These are phyloP conservation scores for Rhizodiscina lignyota DNA, from an alignment of 495 filamentous ascomycete genomes.

Conservation along the genomic window DNA sequence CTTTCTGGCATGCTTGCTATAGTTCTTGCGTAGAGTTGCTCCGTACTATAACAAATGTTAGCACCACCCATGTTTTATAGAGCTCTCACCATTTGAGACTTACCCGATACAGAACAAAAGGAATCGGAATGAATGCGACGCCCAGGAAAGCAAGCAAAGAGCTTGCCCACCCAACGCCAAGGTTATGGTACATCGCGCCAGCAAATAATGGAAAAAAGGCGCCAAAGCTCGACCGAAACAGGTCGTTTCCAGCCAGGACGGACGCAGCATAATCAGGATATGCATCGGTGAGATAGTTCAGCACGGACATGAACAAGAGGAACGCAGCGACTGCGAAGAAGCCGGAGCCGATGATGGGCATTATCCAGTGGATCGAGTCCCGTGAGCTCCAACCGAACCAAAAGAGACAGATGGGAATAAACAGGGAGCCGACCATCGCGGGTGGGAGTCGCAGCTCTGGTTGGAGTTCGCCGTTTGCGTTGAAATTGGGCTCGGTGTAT, in stretches of 20 bases:
- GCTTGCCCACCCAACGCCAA: constrained; percentile 38
- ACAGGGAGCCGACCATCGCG: constrained; percentile 34
- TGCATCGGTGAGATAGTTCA: constrained; percentile 42
- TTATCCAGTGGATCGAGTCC: constrained; percentile 44
- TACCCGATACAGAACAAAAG: constrained; percentile 36
- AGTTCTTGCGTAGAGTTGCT: constrained; percentile 3
- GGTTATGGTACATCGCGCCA: constrained; percentile 36
- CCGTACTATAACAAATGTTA: too few relatives aligned
- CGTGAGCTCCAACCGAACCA: constrained; percentile 43
- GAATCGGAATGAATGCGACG: constrained; percentile 37
- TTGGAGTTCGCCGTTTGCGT: constrained; percentile 24
- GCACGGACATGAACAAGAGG: constrained; percentile 44
- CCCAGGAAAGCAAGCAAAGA: constrained; percentile 39
- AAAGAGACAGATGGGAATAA: constrained; percentile 42
- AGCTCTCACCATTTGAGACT: too few relatives aligned
- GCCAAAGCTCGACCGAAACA: constrained; percentile 36
- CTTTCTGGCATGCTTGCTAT: constrained; percentile 10
- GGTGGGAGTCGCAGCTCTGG: constrained; percentile 39
- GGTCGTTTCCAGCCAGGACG: constrained; percentile 47
- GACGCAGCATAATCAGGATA: constrained; percentile 47
- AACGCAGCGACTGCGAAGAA: constrained; percentile 37
- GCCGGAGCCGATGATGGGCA: constrained; percentile 37
- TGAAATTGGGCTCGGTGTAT: constrained; percentile 34
- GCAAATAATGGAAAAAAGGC: constrained; percentile 40
- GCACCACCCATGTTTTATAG: too few relatives aligned